Base-by-base conservation (phyloP, 108 stramenopile species). In the Mayamaea pseudoterrestris region DNA sequence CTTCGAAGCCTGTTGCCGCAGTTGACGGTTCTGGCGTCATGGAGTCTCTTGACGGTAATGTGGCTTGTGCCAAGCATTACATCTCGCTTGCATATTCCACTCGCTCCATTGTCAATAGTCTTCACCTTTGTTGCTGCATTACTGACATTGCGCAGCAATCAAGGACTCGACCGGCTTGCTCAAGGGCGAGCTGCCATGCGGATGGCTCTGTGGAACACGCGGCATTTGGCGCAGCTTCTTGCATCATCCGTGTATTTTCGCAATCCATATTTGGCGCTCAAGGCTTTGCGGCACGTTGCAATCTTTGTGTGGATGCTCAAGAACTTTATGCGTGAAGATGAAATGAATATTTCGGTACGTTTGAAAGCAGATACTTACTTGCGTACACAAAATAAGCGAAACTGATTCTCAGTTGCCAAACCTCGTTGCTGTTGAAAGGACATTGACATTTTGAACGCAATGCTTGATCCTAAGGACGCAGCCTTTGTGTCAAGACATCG, bases 41-140 rank as follows among this genome's bases (percentile, higher is more conserved):
- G 67, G 75, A 41, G 64, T 13, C 50, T 32, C 14, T 2, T 48
- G 7, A n/a, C n/a, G n/a, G 27, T 41, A 1, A 14, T 51, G 40
- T 60, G 47, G 54, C 28, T 65, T 17, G 23, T 9, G 22, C 9
- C 1, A 43, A 29, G 44, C 53, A 5, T 21, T 37, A n/a, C 34
- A 48, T 24, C 50, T 59, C 14, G 26, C 21, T 7, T 46, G 23
- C 32, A 42, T 30, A 37, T 27, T 41, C 14, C 30, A 41, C 9
- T 79, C 18, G 31, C 68, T 8, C 28, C 67, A n/a, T 41, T 80
- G 20, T 35, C 47, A 8, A 39, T 69, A 1, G 34, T 75, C 1
- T 73, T 64, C n/a, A 66, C 69, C n/a, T 73, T 74, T 50, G 64
- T 80, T 22, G 78, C 67, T 5, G 48, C 58, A n/a, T 45, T 80